Conservation (phyloP, 2,329 filamentous ascomycete species). For the Diplodia intermedia region DNA sequence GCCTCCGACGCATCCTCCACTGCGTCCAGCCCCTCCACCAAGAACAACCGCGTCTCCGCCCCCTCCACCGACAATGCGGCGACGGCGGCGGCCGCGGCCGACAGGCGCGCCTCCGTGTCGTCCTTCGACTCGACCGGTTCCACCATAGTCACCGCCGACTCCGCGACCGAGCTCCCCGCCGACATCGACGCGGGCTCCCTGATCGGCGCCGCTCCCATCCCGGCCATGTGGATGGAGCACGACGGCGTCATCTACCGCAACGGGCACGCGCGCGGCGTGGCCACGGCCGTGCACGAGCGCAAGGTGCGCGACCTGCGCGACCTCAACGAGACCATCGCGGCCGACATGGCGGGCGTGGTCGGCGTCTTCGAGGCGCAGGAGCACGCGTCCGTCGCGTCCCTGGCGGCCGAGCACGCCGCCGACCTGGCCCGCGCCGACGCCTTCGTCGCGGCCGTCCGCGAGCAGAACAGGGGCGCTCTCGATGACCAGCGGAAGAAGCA, state of each 20-base stretch:
- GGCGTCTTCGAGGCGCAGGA: neutral
- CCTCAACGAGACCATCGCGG: no score
- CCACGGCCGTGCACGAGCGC: neutral
- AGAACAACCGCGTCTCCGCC: no score
- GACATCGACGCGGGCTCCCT: no score
- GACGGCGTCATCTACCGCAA: conserved; percentile 10
- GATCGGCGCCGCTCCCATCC: neutral
- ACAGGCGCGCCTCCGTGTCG: no score
- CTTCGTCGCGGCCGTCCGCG: no score
- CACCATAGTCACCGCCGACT: neutral
- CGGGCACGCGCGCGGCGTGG: neutral
- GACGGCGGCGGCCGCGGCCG: no score
- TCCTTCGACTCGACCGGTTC: neutral
- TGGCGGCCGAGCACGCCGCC: neutral
- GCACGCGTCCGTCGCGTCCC: neutral
- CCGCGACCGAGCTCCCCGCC: neutral
- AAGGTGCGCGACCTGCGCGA: neutral
- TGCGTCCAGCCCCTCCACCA: no score
- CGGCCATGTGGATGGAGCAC: neutral
- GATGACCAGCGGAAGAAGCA: neutral
- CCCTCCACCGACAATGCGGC: no score
- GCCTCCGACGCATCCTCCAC: no score
- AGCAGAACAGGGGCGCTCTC: neutral
- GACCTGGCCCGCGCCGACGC: neutral
- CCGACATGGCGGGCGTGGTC: neutral